phyloP scores from a whole-genome alignment of 2,329 filamentous ascomycete species.

The Trichoderma citrinoviride region DNA sequence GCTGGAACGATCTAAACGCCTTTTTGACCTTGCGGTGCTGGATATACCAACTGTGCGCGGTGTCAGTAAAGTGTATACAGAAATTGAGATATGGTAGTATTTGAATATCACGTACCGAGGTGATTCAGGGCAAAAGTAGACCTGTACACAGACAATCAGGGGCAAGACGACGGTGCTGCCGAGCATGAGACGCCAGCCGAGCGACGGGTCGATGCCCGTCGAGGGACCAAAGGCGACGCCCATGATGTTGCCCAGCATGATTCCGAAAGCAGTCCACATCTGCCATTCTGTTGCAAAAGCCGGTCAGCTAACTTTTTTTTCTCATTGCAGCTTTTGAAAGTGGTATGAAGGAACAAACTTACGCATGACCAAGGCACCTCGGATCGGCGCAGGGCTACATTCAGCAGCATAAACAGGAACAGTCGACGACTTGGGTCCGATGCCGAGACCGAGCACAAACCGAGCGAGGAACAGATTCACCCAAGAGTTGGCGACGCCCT shows the following conservation, averaged over 20 bases:
- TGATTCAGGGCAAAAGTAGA: constrained; percentile 63
- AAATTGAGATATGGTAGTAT: background rate
- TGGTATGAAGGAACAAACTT: background rate
- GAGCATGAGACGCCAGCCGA: constrained; percentile 62
- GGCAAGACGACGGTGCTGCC: constrained; percentile 56
- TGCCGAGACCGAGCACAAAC: constrained; percentile 65
- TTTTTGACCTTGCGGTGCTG: constrained; percentile 47
- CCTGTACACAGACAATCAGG: constrained; percentile 52
- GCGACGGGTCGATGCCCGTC: constrained; percentile 38
- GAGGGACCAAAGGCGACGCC: constrained; percentile 46
- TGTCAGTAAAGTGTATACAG: background rate
- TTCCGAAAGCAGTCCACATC: constrained; percentile 33
- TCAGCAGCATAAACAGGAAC: constrained; percentile 73
- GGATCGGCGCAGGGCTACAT: constrained; percentile 62
- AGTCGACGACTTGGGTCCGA: constrained; percentile 62
- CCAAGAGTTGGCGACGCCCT: constrained; percentile 47
- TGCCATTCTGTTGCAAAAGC: constrained; percentile 15
- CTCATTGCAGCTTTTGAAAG: background rate
- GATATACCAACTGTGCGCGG: constrained; percentile 49
- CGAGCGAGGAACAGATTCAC: constrained; percentile 60
- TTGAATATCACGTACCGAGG: constrained; percentile 39
- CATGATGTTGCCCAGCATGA: constrained; percentile 50
- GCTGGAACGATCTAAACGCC: constrained; percentile 52
- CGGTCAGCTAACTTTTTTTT: background rate
- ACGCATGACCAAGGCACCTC: constrained; percentile 71